Evolutionary conservation across 768 basidiomycete species (phyloP).

Genomic region (Leccinum disarticulatum): DNA sequence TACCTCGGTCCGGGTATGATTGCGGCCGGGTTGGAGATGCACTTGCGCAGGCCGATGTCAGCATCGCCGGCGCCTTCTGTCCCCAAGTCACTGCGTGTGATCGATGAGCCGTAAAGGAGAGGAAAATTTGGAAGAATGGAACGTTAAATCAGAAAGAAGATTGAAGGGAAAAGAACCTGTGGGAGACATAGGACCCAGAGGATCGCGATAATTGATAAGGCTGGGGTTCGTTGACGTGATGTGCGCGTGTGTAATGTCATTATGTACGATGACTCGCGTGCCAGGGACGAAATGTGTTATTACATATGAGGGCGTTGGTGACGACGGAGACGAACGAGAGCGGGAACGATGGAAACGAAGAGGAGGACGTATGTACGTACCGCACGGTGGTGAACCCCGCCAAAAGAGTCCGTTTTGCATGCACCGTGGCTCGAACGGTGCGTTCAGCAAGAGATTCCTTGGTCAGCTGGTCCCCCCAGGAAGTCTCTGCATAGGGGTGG

Average conservation of each 20-base stretch:
- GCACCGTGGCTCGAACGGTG: slow-evolving; percentile 58
- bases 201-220: slow-evolving; percentile 2
- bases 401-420: slow-evolving; percentile 55
- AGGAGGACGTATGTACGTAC: slow-evolving; percentile 31
- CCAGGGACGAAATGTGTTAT: not conserved
- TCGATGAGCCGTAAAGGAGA: not conserved
- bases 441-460: slow-evolving; percentile 59
- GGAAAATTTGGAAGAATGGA: not conserved
- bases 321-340: not conserved
- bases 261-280: not conserved
- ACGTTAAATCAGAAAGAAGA: not conserved
- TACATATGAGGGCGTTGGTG: not conserved
- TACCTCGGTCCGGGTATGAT: slow-evolving; percentile 63
- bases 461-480: slow-evolving; percentile 63
- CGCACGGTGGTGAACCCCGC: slow-evolving; percentile 65
- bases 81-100: slow-evolving; percentile 54
- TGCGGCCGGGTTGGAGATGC: slow-evolving; percentile 44
- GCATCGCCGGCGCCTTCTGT: slow-evolving; percentile 67
- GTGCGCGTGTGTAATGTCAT: not conserved
- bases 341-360: not conserved
- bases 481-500: slow-evolving; percentile 57
- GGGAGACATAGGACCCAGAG: not conserved
- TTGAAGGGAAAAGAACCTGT: not conserved
- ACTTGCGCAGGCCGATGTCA: slow-evolving; percentile 56
- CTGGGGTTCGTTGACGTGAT: not conserved